phyloP scores from a whole-genome alignment of 805 yeast genomes.

The Yarrowia porcina region DNA sequence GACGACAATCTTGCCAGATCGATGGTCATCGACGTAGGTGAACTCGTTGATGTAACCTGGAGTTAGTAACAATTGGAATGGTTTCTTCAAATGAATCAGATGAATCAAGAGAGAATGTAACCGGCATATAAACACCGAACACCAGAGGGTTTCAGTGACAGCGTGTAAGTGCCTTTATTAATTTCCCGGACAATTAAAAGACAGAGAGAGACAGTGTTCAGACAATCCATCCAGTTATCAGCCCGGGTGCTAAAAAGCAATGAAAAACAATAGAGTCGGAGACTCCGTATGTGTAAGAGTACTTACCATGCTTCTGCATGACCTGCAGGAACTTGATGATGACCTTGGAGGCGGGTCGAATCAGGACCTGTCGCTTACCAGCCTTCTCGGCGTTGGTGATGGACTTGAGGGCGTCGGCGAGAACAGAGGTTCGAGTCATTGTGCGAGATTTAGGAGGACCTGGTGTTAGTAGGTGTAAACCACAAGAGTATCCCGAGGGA shows the following conservation, averaged over 20 bases:
- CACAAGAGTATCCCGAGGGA: constrained; percentile 24
- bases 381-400: constrained; percentile 99
- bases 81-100: background rate
- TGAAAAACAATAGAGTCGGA: background rate
- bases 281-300: background rate
- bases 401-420: constrained; percentile 97
- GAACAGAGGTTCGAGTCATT: constrained; percentile 97
- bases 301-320: constrained; percentile 89
- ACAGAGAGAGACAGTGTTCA: constrained; percentile 87
- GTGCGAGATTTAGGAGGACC: background rate
- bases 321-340: constrained; percentile 94
- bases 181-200: constrained; percentile 97
- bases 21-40: constrained; percentile 98
- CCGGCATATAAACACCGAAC: constrained; percentile 41
- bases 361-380: constrained; percentile 97
- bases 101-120: constrained; percentile 32
- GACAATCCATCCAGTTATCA: constrained; percentile 98
- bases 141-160: constrained; percentile 22
- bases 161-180: constrained; percentile 27
- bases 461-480: constrained; percentile 3
- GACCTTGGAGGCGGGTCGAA: constrained; percentile 98
- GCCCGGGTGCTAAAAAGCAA: constrained; percentile 50
- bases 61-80: constrained; percentile 6
- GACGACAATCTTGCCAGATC: constrained; percentile 95
- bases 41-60: constrained; percentile 85